Conservation (phyloP, 176 grass and related monocot species). For the Cenchrus fungigraminus region DNA sequence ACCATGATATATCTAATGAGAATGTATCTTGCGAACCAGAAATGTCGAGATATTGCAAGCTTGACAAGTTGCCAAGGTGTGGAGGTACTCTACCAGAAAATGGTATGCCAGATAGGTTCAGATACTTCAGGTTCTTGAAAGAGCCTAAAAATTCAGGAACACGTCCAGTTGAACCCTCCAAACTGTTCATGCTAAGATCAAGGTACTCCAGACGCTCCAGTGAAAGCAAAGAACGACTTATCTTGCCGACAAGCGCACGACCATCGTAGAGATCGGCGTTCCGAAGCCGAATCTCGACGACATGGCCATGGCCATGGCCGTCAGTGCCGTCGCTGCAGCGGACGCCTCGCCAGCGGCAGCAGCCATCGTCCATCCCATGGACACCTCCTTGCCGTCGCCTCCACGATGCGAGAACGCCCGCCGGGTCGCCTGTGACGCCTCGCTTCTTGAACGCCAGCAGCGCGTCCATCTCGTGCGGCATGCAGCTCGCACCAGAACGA, state of each 20-base stretch:
- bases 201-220: constrained; percentile 30
- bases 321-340: constrained; percentile 13
- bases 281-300: constrained; percentile 23
- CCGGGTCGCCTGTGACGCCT: neutral
- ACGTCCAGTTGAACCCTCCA: neutral
- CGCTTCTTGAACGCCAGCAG: too few species aligned
- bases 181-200: constrained; percentile 26
- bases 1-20: neutral
- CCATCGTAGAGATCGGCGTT: neutral
- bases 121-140: constrained; percentile 23
- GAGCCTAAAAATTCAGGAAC: constrained; percentile 17
- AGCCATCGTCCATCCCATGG: neutral
- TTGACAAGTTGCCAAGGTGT: constrained; percentile 11
- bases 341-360: constrained; percentile 43
- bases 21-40: neutral
- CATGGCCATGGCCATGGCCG: neutral
- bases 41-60: neutral
- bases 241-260: constrained; percentile 3
- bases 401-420: constrained; percentile 20
- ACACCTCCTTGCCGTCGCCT: too few species aligned
- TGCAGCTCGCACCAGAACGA: too few species aligned
- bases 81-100: constrained; percentile 22
- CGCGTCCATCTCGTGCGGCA: too few species aligned
- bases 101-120: constrained; percentile 18
- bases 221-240: constrained; percentile 27